Evolutionary conservation across 495 filamentous ascomycete species (phyloP), one percentile per base, ranked within the genome.

Genomic region (Evansstolkia leycettana): DNA sequence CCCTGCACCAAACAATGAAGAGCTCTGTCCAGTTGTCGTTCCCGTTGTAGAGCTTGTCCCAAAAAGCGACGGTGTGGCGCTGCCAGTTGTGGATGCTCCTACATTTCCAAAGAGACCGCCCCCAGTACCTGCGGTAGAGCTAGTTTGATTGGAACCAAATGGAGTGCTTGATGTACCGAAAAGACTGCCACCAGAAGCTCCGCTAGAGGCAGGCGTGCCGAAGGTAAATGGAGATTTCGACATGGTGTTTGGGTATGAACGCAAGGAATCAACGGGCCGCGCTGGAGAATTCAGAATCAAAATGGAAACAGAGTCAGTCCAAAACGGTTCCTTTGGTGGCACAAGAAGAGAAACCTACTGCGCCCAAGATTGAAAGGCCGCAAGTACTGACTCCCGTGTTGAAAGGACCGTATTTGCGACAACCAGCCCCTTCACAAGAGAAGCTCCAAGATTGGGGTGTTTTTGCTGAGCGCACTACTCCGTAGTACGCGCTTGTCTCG

Each of bases 21-120:
- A 37, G 15, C 26, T 46, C 38, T 55, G 48, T 28, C 48, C 47
- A 26, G 49, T 36, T 6, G 48, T 46, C 38, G 54, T 47, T 28
- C 48, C 47, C 25, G 49, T 36, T 6, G 48, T 43, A 31, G 53
- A 29, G 13, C 36, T 36, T 14, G 46, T 33, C 38, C 60, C 63
- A 50, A 64, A 64, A 2, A 51, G 29, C 28, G 60, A 54, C 28
- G 62, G 44, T 13, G 55, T 34, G 20, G 58, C 42, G 38, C 31
- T 47, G 19, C 56, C 55, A 15, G 45, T 46, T 23, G 61, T 46
- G 31, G 56, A 41, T 47, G 55, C 60, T 51, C 58, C 62, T 49
- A 57, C 52, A 50, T 64, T 67, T 35, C 64, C 64, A 49, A 67
- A 67, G 23, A 67, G 42, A 29, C 50, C 48, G 35, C 50, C 51